A percentile compares a stretch with the other conserved stretches of the same genome.
These are phyloP conservation scores for Sclerotinia glacialis DNA, from an alignment of 2,329 filamentous ascomycete genomes.

Conservation along the genomic window DNA sequence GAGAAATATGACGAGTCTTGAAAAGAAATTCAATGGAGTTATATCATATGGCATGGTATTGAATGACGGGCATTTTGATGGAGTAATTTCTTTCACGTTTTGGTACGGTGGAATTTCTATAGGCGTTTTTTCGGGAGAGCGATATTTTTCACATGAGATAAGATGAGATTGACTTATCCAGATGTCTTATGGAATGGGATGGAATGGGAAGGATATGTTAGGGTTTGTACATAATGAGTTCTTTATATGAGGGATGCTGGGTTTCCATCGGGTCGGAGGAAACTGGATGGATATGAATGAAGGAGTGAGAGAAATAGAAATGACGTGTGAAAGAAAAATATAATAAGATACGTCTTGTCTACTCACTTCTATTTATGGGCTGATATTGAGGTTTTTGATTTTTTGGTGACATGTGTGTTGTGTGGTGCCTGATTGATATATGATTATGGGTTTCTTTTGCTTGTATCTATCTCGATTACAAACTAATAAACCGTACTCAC, in stretches of 20 bases:
- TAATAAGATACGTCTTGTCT: background rate
- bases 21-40: background rate
- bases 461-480: too few species aligned
- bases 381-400: background rate
- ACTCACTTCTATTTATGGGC: background rate
- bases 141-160: background rate
- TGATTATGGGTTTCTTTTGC: too few species aligned
- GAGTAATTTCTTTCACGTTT: background rate
- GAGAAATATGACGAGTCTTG: background rate
- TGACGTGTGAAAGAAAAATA: background rate
- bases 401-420: background rate
- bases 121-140: background rate
- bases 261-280: background rate
- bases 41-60: background rate
- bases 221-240: constrained; percentile 2
- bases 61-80: background rate
- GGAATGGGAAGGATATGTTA: too few species aligned
- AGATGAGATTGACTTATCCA: background rate
- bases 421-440: too few species aligned
- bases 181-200: background rate
- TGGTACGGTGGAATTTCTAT: background rate
- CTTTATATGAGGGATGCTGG: background rate
- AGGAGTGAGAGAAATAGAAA: background rate
- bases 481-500: too few species aligned
- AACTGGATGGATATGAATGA: background rate